A percentile compares a stretch with the other conserved stretches of the same genome.
These are phyloP conservation scores for Dimocarpus longan DNA, from an alignment of 345 rosid species.

Conservation along the genomic window DNA sequence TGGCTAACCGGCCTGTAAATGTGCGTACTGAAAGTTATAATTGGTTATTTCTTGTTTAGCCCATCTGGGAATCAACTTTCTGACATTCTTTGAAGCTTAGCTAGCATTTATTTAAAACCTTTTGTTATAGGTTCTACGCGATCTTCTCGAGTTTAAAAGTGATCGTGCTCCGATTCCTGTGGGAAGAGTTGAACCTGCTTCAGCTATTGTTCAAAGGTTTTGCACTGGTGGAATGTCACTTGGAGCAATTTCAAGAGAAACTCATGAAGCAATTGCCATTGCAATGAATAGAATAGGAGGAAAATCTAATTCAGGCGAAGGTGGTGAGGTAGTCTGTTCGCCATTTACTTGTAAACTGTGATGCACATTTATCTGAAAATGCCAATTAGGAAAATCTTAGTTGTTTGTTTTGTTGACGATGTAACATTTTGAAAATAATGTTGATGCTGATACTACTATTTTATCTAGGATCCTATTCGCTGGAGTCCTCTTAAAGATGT, in stretches of 20 bases:
- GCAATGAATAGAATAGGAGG: slow-evolving; percentile 98
- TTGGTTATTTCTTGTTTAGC: slow-evolving; percentile 9
- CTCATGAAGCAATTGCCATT: slow-evolving; percentile 98
- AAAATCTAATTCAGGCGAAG: slow-evolving; percentile 98
- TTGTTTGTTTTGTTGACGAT: background rate
- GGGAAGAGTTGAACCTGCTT: slow-evolving; percentile 92
- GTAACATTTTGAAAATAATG: background rate
- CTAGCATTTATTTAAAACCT: slow-evolving; percentile 16
- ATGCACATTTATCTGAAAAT: slow-evolving; percentile 5
- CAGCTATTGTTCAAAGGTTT: slow-evolving; percentile 82
- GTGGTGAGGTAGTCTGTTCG: slow-evolving; percentile 82
- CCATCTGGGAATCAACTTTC: background rate
- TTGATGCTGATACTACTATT: slow-evolving; percentile 2
- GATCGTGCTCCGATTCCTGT: slow-evolving; percentile 88
- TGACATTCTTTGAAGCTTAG: background rate
- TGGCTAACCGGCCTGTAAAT: slow-evolving; percentile 93
- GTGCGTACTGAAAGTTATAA: slow-evolving; percentile 44
- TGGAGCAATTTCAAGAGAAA: slow-evolving; percentile 99
- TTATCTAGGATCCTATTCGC: slow-evolving; percentile 85
- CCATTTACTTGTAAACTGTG: background rate
- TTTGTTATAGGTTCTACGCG: slow-evolving; percentile 82
- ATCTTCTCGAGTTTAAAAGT: slow-evolving; percentile 94
- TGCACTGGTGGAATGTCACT: slow-evolving; percentile 99
- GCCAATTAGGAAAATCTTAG: background rate
- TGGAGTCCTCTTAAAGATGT: slow-evolving; percentile 97